Conservation (phyloP, 163 green algal genomes). For the Scenedesmus sp. region DNA sequence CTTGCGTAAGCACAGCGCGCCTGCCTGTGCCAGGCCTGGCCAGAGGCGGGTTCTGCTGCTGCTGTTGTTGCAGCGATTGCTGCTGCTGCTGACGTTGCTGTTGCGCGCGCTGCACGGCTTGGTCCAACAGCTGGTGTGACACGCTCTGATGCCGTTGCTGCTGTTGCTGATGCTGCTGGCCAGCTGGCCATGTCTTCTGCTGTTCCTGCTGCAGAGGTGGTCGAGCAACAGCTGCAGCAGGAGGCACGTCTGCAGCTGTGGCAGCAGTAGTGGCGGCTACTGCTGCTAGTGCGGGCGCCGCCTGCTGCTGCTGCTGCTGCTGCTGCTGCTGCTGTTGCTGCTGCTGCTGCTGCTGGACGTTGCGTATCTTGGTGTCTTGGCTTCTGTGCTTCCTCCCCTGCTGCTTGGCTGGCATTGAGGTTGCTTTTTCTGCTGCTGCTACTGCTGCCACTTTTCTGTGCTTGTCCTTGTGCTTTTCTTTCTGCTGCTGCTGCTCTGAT, state of each 20-base stretch:
- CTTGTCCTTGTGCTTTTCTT: not conserved
- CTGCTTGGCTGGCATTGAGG: too few relatives aligned
- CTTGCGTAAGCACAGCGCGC: not conserved
- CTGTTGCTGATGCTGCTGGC: not conserved
- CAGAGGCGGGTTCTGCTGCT: not conserved
- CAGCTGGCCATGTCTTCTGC: not conserved
- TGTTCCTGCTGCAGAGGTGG: not conserved
- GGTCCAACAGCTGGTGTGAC: not conserved
- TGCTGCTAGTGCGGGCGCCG: not conserved
- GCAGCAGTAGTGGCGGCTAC: not conserved
- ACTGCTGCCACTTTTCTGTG: not conserved
- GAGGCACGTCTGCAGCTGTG: not conserved
- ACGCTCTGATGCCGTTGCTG: not conserved
- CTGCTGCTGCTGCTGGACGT: too few relatives aligned
- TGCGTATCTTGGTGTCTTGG: too few relatives aligned
- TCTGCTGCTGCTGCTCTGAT: not conserved
- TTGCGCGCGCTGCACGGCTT: not conserved
- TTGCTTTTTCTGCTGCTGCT: not conserved
- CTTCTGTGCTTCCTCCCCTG: too few relatives aligned
- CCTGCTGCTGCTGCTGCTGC: too few relatives aligned
- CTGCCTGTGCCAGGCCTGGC: not conserved
- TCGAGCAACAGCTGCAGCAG: not conserved
- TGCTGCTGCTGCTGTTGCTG: conserved; percentile 13
- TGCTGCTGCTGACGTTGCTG: not conserved
- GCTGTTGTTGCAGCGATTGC: not conserved